Evolutionary conservation across 495 filamentous ascomycete species (phyloP), one percentile per base, ranked within the genome.

Genomic region (Rhizodiscina lignyota): DNA sequence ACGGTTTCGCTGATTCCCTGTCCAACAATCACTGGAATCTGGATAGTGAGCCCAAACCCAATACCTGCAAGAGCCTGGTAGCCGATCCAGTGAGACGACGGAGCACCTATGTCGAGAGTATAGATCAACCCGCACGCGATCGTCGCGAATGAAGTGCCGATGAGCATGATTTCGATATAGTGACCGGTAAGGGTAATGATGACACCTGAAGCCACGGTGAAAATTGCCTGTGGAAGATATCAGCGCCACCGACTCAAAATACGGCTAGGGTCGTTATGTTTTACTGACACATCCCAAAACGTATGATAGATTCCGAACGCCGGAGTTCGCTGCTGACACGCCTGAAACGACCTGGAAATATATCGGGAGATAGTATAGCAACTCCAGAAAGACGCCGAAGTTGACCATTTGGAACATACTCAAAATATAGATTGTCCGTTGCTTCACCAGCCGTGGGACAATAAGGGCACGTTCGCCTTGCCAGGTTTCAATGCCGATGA

Each of bases 341-440:
- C 32, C 34, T 4, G 8, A 4, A 6, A 52, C 34, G 8, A 34
- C 39, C 30, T 56, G 52, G 37, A 56, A 56, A 24, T 51, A 55
- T 19, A 55, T 51, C 10, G 52, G 51, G 1, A 53, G 51, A 18
- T 53, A 47, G 41, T 46, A 49, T 5, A 46, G 34, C 1, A 49
- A 23, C 4, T 40, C 12, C 12, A 52, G 15, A 26, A 34, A 44
- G 12, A 41, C 32, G 24, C 47, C 45, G 15, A 27, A 35, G 20
- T 35, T 28, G 21, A 49, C 48, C 44, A 47, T 36, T 5, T 34
- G 18, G 34, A 42, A 52, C 3, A 34, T 23, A n/a, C 32, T 21
- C 20, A 35, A 31, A 8, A 44, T 4, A 1, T 23, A 4, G 15
- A 52, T 24, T 17, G 35, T 28, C 5, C 20, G 4, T 4, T 43